Percentiles rank a stretch among this genome's conserved stretches.
Conservation (phyloP, 305 asterid species). For the Fraxinus sp. region DNA sequence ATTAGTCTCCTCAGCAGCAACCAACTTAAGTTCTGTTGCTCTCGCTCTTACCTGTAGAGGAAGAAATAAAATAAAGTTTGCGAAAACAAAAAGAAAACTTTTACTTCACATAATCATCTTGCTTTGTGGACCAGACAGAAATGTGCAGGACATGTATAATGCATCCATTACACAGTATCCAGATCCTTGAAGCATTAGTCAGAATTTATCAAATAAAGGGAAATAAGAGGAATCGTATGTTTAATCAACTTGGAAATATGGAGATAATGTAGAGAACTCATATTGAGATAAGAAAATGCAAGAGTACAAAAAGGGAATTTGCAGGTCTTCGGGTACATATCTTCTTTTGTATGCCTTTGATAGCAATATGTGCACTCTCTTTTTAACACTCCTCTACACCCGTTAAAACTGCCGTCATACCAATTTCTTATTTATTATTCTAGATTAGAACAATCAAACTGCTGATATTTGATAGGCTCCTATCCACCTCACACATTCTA, state of each 20-base stretch:
- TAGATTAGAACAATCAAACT: background rate
- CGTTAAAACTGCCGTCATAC: background rate
- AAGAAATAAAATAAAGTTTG: constrained; percentile 19
- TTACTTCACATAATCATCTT: constrained; percentile 6
- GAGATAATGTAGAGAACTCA: background rate
- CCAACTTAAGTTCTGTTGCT: constrained; percentile 87
- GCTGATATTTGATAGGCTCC: background rate
- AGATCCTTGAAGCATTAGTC: background rate
- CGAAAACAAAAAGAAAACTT: constrained; percentile 14
- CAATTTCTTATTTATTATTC: background rate
- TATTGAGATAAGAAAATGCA: background rate
- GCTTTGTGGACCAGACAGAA: constrained; percentile 12
- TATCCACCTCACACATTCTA: no score
- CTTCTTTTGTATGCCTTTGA: background rate
- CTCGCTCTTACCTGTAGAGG: constrained; percentile 75
- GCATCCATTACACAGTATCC: background rate
- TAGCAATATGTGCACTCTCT: background rate
- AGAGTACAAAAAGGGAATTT: background rate
- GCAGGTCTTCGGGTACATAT: background rate
- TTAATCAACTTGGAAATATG: background rate
- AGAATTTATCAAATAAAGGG: background rate
- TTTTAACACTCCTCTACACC: background rate
- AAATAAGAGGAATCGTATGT: background rate
- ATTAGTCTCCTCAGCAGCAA: constrained; percentile 61
- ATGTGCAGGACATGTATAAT: constrained; percentile 1